Conservation (phyloP, 1,284 basidiomycete genomes). For the Malassezia furfur region DNA sequence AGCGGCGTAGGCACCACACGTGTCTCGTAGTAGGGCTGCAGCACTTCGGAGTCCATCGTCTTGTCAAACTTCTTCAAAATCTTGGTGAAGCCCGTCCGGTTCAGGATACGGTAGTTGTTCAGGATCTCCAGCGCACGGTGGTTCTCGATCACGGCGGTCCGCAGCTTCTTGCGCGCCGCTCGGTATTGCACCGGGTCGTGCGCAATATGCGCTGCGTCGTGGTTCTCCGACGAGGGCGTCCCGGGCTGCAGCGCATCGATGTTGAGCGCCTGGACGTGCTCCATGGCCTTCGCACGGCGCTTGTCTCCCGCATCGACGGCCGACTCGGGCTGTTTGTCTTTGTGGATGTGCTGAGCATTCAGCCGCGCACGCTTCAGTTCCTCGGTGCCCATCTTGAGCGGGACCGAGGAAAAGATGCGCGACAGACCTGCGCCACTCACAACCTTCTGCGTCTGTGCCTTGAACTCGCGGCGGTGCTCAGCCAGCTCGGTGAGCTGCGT, state of each 20-base stretch:
- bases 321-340: not conserved
- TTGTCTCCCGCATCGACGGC: conserved; percentile 24
- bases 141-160: conserved; percentile 72
- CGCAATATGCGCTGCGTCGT: conserved; percentile 39
- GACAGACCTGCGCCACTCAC: conserved; percentile 10
- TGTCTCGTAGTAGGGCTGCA: conserved; percentile 67
- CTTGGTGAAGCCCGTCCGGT: conserved; percentile 81
- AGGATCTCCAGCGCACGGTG: conserved; percentile 68
- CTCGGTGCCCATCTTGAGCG: conserved; percentile 1
- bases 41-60: conserved; percentile 58
- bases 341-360: conserved; percentile 1
- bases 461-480: conserved; percentile 38
- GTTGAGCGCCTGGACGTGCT: conserved; percentile 24
- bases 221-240: conserved; percentile 17
- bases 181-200: conserved; percentile 70
- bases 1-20: conserved; percentile 55
- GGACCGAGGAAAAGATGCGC: conserved; percentile 19
- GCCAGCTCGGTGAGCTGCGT: conserved; percentile 56
- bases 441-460: conserved; percentile 14
- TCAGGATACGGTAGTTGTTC: conserved; percentile 63
- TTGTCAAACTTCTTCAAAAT: conserved; percentile 85
- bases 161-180: conserved; percentile 69
- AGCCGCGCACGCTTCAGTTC: conserved; percentile 12
- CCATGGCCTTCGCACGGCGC: conserved; percentile 33
- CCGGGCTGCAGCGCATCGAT: conserved; percentile 22